Evolutionary conservation across 2,329 filamentous ascomycete genomes (phyloP), one percentile per base, ranked within the genome.

Genomic region (Leptographium procerum): DNA sequence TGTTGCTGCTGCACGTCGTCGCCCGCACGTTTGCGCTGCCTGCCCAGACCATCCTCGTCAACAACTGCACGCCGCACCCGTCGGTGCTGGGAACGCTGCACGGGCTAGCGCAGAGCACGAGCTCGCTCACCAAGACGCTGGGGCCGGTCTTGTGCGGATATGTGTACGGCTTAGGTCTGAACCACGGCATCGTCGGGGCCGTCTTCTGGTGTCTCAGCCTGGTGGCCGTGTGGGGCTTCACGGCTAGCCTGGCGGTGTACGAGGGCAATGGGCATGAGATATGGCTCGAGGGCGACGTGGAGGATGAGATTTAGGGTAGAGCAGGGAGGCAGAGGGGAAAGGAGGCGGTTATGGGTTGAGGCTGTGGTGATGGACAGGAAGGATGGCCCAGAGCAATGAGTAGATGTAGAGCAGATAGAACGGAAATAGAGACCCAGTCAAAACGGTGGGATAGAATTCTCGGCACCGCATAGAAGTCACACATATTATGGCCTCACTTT

Each of bases 21-120:
- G 87, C 85, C 0, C 78, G 88, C 31, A 92, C 88, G 0, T 89
- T 91, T 65, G 79, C 79, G 0, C 69, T 81, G 10, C 81, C 81
- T 1, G 78, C 78, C 4, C 80, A 77, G 65, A 81, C 82, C 40
- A 82, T 84, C 58, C 68, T 84, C 10, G 70, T 84, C 50, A 84
- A 84, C 64, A 84, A 85, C 65, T 80, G 79, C 64, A 80, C 78
- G 45, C 81, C 82, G 0, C 63, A 83, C 63, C 80, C 79, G 0
- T 78, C 75, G 52, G 80, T 83, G 3, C 69, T 84, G 19, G 81
- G 81, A 1, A 81, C 80, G 0, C 76, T 85, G 11, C 81, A 82
- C 60, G 79, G 79, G 1, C 60, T 81, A 6, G 78, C 74, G 0
- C 83, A 86, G 69, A 84, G 77, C 54, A 78, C 81, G 0, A 80